Percentiles rank a stretch among this genome's conserved stretches.
Conservation (phyloP, 176 grass and related monocot species). For the Bolboschoenus planiculmis region DNA sequence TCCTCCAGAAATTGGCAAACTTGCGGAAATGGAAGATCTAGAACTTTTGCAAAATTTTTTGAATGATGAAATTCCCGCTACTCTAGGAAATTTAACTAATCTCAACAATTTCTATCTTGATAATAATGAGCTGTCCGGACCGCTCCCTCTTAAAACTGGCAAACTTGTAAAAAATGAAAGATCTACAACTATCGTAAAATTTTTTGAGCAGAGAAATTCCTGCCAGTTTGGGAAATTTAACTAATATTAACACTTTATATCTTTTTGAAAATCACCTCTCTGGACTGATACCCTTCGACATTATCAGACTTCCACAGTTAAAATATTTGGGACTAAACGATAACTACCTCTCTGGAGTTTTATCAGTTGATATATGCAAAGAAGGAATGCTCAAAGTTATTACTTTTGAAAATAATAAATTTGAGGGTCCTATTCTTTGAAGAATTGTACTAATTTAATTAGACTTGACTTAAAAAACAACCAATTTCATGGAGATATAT, state of each 20-base stretch:
- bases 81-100: neutral
- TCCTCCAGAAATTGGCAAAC: neutral
- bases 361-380: neutral
- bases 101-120: too few relatives aligned
- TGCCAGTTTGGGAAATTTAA: neutral
- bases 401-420: neutral
- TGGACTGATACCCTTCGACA: too few relatives aligned
- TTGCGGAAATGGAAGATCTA: neutral
- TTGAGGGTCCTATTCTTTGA: neutral
- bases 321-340: too few relatives aligned
- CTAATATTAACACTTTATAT: neutral
- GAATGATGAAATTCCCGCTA: neutral
- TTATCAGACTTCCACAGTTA: too few relatives aligned
- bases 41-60: neutral
- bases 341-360: neutral
- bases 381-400: neutral
- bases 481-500: neutral
- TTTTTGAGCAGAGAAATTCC: too few relatives aligned
- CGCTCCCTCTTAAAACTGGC: neutral
- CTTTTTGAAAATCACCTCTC: too few relatives aligned
- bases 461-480: neutral
- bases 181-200: too few relatives aligned
- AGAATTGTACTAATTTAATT: neutral
- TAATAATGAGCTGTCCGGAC: too few relatives aligned
- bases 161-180: neutral